Base-by-base conservation (phyloP, 371 early-diverging fungal species). In the Apophysomyces trapeziformis region DNA sequence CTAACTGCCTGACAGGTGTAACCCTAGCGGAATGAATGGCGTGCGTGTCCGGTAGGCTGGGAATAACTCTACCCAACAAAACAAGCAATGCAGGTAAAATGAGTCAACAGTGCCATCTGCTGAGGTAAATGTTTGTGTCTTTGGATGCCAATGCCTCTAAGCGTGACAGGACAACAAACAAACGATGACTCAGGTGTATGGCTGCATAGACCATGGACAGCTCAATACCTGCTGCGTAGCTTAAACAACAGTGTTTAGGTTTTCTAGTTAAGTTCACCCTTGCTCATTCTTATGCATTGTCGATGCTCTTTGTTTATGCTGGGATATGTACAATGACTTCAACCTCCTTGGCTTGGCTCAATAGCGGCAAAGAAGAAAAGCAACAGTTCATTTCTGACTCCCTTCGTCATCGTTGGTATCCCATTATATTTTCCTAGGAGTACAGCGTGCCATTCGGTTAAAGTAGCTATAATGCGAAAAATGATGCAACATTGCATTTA, bases 251-350 rank as follows among this genome's bases (percentile, higher is more conserved):
- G 14, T 43, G 8, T 45, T 45, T 45, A 26, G 32, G 32, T 26
- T 26, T 50, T 4, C 21, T 26, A 7, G 8, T 21, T 50, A 50
- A 50, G 54, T 50, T 50, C 54, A n/a, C 54, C 21, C 21, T 50
- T 50, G 16, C 21, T 26, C 54, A 7, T 21, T 50, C 21, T 21
- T 50, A 50, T 50, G 54, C 54, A 50, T 21, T 50, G 54, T 50
- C 54, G 54, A 50, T 50, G 54, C 54, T n/a, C 4, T 50, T 50
- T 50, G 21, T 50, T 50, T 50, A 32, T 50, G 54, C 54, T 13
- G 21, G 32, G 4, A 9, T 9, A n/a, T 50, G 54, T 50, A 50
- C 54, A 50, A 50, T 50, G 54, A 50, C 54, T 50, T 50, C 54
- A 50, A 26, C 32, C 35, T 18, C 8, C 21, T 50, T 26, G 54